A percentile compares a stretch with the other conserved stretches of the same genome.
Conservation (phyloP, 208 protist genomes). For the Acanthamoeba divionensis region DNA sequence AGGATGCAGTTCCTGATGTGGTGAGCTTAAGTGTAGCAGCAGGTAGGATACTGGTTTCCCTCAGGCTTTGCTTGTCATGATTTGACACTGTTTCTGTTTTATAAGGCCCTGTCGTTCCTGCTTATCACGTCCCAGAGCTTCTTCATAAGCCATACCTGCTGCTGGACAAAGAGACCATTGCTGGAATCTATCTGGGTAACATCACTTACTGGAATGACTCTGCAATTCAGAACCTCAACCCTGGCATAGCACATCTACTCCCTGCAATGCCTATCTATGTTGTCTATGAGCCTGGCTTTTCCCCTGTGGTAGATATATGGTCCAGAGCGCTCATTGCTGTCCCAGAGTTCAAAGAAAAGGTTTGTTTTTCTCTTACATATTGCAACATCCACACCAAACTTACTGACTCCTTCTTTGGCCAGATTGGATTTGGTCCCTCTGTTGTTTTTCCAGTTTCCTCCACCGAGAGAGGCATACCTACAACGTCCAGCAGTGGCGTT, state of each 20-base stretch:
- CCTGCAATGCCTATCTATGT: background rate
- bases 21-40: too few species aligned
- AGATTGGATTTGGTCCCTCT: background rate
- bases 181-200: background rate
- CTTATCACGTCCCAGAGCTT: too few species aligned
- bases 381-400: background rate
- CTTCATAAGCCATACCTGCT: too few species aligned
- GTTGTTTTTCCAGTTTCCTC: background rate
- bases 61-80: too few species aligned
- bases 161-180: background rate
- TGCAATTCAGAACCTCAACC: background rate
- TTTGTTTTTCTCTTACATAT: background rate
- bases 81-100: too few species aligned
- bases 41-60: too few species aligned
- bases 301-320: background rate
- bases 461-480: background rate
- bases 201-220: constrained; percentile 3
- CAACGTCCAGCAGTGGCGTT: background rate
- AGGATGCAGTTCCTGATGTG: too few species aligned
- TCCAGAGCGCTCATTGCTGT: background rate
- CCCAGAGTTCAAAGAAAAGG: background rate
- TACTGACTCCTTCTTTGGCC: background rate
- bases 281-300: background rate
- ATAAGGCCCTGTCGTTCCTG: too few species aligned
- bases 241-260: background rate